Percentiles rank a stretch among this genome's conserved stretches.
These are phyloP conservation scores for Teratosphaeria destructans DNA, from an alignment of 2,329 filamentous ascomycete genomes.

Conservation along the genomic window DNA sequence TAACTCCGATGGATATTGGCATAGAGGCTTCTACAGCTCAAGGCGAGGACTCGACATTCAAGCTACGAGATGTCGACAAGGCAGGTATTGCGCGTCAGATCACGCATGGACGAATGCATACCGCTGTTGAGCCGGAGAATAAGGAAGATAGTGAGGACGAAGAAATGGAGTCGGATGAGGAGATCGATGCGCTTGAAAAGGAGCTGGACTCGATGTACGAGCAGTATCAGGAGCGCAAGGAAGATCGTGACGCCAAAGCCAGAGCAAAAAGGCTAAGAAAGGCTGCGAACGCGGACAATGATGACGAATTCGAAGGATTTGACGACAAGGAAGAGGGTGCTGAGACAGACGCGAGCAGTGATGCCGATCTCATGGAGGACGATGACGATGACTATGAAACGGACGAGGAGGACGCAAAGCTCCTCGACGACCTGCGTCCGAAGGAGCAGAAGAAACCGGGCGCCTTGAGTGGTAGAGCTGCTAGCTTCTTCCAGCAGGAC, in stretches of 20 bases:
- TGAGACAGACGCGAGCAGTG: constrained; percentile 36
- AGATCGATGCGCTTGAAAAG: constrained; percentile 70
- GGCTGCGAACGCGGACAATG: constrained; percentile 50
- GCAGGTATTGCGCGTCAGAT: constrained; percentile 56
- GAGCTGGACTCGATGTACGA: constrained; percentile 85
- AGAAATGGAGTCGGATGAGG: constrained; percentile 60
- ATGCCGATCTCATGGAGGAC: constrained; percentile 43
- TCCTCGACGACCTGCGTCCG: constrained; percentile 52
- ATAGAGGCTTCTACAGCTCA: constrained; percentile 57
- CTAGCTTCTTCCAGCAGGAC: constrained; percentile 87
- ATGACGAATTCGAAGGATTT: constrained; percentile 88
- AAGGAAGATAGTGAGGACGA: constrained; percentile 39
- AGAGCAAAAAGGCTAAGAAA: constrained; percentile 80
- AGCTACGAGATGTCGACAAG: constrained; percentile 71
- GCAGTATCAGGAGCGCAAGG: constrained; percentile 68
- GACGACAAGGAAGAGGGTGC: constrained; percentile 51
- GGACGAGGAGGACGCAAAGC: constrained; percentile 31
- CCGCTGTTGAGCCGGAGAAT: constrained; percentile 44
- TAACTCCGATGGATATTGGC: constrained; percentile 88
- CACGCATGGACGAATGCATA: constrained; percentile 67
- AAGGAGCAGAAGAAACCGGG: constrained; percentile 31
- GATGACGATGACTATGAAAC: constrained; percentile 51
- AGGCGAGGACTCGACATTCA: constrained; percentile 68
- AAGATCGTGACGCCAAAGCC: constrained; percentile 74
- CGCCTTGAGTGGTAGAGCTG: constrained; percentile 72